Conservation (phyloP, 2,329 filamentous ascomycete genomes). For the Diaporthe sp. region DNA sequence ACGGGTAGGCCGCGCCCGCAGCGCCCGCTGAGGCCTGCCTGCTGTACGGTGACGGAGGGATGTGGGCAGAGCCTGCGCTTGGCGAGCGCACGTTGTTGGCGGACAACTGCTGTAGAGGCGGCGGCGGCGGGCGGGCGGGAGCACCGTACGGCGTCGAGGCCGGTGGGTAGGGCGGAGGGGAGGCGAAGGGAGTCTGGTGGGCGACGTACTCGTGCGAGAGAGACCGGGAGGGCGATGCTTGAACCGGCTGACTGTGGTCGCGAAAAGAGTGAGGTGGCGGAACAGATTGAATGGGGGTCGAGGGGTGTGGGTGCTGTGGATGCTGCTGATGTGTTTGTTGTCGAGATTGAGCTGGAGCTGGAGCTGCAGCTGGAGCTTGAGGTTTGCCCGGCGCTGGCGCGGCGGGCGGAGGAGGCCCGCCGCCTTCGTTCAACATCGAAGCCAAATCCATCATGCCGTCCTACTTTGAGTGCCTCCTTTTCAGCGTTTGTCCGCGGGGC, state of each 20-base stretch:
- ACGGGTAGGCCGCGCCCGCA: constrained; percentile 63
- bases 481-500: constrained; percentile 1
- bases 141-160: constrained; percentile 53
- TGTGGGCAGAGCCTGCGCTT: constrained; percentile 57
- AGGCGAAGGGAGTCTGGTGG: constrained; percentile 48
- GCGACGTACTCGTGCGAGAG: constrained; percentile 60
- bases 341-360: constrained; percentile 32
- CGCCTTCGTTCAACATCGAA: constrained; percentile 68
- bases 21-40: constrained; percentile 64
- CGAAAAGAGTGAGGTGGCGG: constrained; percentile 61
- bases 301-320: constrained; percentile 49
- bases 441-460: constrained; percentile 62
- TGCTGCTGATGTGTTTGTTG: constrained; percentile 45
- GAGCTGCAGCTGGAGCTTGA: constrained; percentile 42
- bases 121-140: constrained; percentile 54
- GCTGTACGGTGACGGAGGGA: constrained; percentile 64
- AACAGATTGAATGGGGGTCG: constrained; percentile 57
- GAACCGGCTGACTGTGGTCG: constrained; percentile 63
- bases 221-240: constrained; percentile 63
- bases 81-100: constrained; percentile 65
- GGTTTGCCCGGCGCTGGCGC: constrained; percentile 44
- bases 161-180: constrained; percentile 44
- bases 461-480: constrained; percentile 2
- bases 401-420: constrained; percentile 52
- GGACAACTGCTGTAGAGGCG: constrained; percentile 60